These are phyloP conservation scores for Panus rudis DNA, from an alignment of 768 basidiomycete species.

Conservation along the genomic window DNA sequence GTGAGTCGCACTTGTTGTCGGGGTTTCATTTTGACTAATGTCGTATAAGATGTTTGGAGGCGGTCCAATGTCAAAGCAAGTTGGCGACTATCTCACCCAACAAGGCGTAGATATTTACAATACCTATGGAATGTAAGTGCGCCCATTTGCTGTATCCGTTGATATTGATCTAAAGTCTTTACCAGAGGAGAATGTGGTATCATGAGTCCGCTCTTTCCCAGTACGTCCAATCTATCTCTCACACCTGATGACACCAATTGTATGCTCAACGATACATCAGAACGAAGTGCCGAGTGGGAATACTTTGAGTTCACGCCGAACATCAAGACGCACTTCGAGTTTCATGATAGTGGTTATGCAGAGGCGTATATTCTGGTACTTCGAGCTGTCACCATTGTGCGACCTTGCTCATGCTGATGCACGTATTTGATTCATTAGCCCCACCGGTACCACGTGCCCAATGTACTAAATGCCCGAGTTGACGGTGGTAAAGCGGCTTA, in stretches of 20 bases:
- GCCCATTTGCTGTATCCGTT: neutral
- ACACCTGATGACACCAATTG: neutral
- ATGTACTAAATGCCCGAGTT: neutral
- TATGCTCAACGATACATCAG: neutral
- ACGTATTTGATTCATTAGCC: neutral
- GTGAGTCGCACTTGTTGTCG: neutral
- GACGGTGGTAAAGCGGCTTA: slow-evolving; percentile 19
- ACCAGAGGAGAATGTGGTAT: slow-evolving; percentile 1
- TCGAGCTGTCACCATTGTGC: neutral
- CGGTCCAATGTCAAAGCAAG: slow-evolving; percentile 10
- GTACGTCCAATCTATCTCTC: neutral
- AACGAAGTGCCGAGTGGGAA: slow-evolving; percentile 4
- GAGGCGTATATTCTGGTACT: slow-evolving; percentile 4
- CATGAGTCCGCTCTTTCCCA: neutral
- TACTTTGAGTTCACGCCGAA: slow-evolving; percentile 4
- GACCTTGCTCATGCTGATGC: neutral
- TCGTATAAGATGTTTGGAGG: slow-evolving; percentile 10
- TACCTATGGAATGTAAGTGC: slow-evolving; percentile 2
- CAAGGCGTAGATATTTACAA: slow-evolving; percentile 6
- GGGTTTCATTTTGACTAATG: neutral
- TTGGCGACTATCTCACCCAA: slow-evolving; percentile 8
- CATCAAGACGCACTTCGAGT: slow-evolving; percentile 7
- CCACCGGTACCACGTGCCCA: neutral
- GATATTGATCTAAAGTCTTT: neutral
- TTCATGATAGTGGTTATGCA: slow-evolving; percentile 4